Base-by-base conservation (phyloP, 371 early-diverging fungal species). In the Mortierella sp. region DNA sequence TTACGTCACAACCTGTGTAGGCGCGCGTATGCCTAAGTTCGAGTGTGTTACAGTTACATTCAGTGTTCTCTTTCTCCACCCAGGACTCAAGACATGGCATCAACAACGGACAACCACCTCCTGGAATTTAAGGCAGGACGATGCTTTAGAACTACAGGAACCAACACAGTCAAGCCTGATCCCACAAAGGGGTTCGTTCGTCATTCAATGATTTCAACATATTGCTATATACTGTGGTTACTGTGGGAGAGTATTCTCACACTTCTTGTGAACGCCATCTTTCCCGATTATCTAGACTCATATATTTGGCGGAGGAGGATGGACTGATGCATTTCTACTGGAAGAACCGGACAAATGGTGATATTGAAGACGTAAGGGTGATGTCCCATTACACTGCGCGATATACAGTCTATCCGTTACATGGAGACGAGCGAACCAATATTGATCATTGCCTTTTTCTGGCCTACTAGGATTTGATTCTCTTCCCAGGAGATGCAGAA, bases 81-180 rank as follows among this genome's bases (percentile, higher is more conserved):
- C 11, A 12, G 7, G 17, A 27, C 12, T 6, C 60, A 51, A 4
- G 2, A 34, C 37, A 34, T 14, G 14, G 37, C n/a, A 55, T 9
- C 31, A 5, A 21, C 19, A 41, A 9, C n/a, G 60, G 64, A 61
- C 60, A 55, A 30, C 31, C 80, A 31, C 34, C 70, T 84, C 26
- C 80, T 89, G 54, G 85, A 92, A 70, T 93, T 93, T 82, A 91
- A 90, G 57, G 94, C 94, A 4, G 94, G 94, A n/a, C 85, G 90
- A 57, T 86, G 89, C 65, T 82, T 87, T 64, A 84, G 89, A 50
- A 89, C 89, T 43, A 87, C 85, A 48, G 83, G 84, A 23, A 85
- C 84, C 43, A 79, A 85, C 50, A 79, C 76, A 65, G 81, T 94
- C 42, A 81, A 86, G 30, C 90, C 94, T 6, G 94, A 94, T 64